These are phyloP conservation scores for Carex littledalei DNA, from an alignment of 176 grass and related monocot genomes.

Conservation along the genomic window DNA sequence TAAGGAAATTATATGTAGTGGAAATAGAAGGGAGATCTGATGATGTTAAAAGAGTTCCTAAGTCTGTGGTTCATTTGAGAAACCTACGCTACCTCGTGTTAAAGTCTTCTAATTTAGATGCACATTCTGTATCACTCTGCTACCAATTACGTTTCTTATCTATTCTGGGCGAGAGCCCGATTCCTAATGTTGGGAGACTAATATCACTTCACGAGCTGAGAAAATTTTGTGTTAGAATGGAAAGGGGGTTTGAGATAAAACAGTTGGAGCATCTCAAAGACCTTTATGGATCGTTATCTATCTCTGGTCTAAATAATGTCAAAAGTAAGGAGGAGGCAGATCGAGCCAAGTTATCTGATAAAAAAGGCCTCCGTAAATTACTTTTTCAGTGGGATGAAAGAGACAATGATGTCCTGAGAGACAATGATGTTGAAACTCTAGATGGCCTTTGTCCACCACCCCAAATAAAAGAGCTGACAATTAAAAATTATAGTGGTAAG, in stretches of 20 bases:
- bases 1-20: slow-evolving; percentile 23
- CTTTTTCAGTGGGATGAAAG: neutral
- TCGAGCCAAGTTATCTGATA: neutral
- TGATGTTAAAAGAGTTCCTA: neutral
- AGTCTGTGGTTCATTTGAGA: neutral
- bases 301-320: slow-evolving; percentile 7
- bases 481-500: neutral
- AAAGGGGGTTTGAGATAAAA: neutral
- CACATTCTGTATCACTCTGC: neutral
- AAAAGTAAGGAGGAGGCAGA: neutral
- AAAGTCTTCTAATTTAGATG: accelerated
- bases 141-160: slow-evolving; percentile 22
- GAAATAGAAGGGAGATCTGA: neutral
- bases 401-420: neutral
- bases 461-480: neutral
- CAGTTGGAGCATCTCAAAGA: slow-evolving; percentile 23
- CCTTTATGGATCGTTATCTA: neutral
- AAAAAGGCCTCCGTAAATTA: neutral
- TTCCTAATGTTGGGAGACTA: slow-evolving; percentile 2
- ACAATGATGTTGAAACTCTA: neutral
- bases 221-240: neutral
- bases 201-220: neutral
- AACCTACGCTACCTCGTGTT: neutral
- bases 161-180: neutral
- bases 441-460: slow-evolving; percentile 1